Evolutionary conservation across 2,329 filamentous ascomycete genomes (phyloP), one percentile per base, ranked within the genome.

Genomic region (Fusarium goolgardi): DNA sequence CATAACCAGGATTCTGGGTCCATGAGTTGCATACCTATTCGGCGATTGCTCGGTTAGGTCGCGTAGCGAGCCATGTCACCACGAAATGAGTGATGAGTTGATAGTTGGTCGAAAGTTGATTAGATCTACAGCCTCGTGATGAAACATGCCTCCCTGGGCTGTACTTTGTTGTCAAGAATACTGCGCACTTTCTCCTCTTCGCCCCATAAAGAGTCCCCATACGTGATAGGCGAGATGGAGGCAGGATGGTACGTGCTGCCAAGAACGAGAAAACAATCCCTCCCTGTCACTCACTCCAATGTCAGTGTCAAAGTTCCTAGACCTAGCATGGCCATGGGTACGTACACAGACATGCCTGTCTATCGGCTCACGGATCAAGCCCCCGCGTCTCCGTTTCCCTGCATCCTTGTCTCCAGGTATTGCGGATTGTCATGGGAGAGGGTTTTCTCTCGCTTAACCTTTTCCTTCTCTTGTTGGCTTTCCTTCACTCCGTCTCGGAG

Each of bases 361-460:
- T 35, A 50, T 50, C 60, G 62, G 62, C 62, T 32, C 37, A 45
- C 60, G 62, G 61, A 60, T 65, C 47, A 59, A 64, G 35, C 39
- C 54, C 52, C 60, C 60, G 62, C 54, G 54, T 45, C 46, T 59
- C 54, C 54, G n/a, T 59, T 59, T 25, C 40, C 40, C 23, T 63
- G 27, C 44, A 58, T 45, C 43, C 35, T 45, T 41, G 44, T 23
- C 45, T 32, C 39, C 43, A 49, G 59, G 50, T 49, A 37, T 56
- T 45, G 27, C 39, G 35, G 53, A 56, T 34, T 63, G 23, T n/a
- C 34, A 46, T 49, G 51, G 37, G 51, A 32, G 44, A 34, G 43
- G 31, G 18, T 61, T 63, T 31, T 52, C 54, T 47, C 53, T 59
- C 47, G 53, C 41, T 59, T 59, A 41, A 23, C 59, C 43, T 49